Evolutionary conservation across 2,329 filamentous ascomycete species (phyloP), one percentile per base, ranked within the genome.

Genomic region (Apiospora malaysiana): DNA sequence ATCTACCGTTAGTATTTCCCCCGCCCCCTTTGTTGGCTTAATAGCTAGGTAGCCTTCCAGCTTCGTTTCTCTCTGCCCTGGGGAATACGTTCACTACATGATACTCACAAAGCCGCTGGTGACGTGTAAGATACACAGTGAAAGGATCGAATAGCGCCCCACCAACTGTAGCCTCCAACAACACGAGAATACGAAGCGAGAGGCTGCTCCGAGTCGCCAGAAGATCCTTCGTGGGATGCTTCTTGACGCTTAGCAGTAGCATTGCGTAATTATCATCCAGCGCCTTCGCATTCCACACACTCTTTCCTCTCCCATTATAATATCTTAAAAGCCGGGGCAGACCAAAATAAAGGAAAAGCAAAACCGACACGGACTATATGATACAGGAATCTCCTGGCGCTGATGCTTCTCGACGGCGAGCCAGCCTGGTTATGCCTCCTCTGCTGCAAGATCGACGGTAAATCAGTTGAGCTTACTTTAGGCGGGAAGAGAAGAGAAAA

Each of bases 371-470:
- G n/a, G n/a, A n/a, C n/a, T n/a, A n/a, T n/a, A n/a, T n/a, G n/a
- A n/a, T n/a, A 14, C 5, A 67, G 65, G 6, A 46, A 67, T 23
- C 65, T 67, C 0, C n/a, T 67, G 6, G 65, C 40, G 0, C 65
- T 67, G 3, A 43, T 67, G 65, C 14, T 67, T 0, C 65, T 67
- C 23, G 65, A 67, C 42, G 65, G 65, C 14, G 23, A 67, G 23
- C 65, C 65, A 6, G 42, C 65, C 23, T 67, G 65, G 65, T 23
- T 67, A 14, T 67, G 65, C 5, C 65, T 67, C 4, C 65, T 67
- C 5, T 67, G 65, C 2, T 67, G 65, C 14, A 67, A 67, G 27
- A 46, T 46, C 1, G 65, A 67, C 65, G 45, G 65, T 67, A 46
- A 18, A 42, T 12, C 16, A 40, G 2, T 9, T 47, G n/a, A 5